A percentile compares a stretch with the other conserved stretches of the same genome.
These are phyloP conservation scores for Nigrospora sphaerica DNA, from an alignment of 2,329 filamentous ascomycete species.

Conservation along the genomic window DNA sequence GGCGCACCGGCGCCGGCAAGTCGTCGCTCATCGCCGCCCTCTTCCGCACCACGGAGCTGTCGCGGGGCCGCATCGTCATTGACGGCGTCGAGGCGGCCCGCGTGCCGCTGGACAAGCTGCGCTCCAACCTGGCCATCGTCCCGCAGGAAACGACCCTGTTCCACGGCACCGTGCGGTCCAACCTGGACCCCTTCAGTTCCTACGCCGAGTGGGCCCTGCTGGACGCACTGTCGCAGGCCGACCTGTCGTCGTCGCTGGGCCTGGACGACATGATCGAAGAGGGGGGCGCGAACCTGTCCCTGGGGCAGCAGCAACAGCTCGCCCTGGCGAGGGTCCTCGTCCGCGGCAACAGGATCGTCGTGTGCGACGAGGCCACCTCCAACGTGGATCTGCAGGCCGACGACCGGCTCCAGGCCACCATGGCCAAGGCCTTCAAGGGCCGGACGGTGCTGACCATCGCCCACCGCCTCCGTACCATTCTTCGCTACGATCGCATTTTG, in stretches of 20 bases:
- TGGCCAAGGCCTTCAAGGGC: constrained; percentile 12
- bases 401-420: constrained; percentile 43
- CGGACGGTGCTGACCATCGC: not conserved
- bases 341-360: constrained; percentile 61
- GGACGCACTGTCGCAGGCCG: constrained; percentile 35
- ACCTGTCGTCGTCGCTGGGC: constrained; percentile 45
- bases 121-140: constrained; percentile 47
- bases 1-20: constrained; percentile 43
- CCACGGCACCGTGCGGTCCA: constrained; percentile 53
- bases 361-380: constrained; percentile 67
- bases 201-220: constrained; percentile 27
- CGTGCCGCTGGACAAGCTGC: constrained; percentile 31
- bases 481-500: constrained; percentile 50
- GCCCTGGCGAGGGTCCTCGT: constrained; percentile 61
- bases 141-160: constrained; percentile 50
- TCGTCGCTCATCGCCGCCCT: constrained; percentile 52
- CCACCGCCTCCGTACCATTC: constrained; percentile 40
- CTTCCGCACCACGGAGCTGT: constrained; percentile 52
- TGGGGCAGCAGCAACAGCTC: constrained; percentile 52
- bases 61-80: constrained; percentile 43
- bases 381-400: constrained; percentile 59
- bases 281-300: constrained; percentile 34
- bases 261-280: constrained; percentile 50
- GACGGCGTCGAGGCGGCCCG: constrained; percentile 51
- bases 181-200: constrained; percentile 29